These are phyloP conservation scores for Penicillium verhagenii DNA, from an alignment of 495 filamentous ascomycete species.

Conservation along the genomic window DNA sequence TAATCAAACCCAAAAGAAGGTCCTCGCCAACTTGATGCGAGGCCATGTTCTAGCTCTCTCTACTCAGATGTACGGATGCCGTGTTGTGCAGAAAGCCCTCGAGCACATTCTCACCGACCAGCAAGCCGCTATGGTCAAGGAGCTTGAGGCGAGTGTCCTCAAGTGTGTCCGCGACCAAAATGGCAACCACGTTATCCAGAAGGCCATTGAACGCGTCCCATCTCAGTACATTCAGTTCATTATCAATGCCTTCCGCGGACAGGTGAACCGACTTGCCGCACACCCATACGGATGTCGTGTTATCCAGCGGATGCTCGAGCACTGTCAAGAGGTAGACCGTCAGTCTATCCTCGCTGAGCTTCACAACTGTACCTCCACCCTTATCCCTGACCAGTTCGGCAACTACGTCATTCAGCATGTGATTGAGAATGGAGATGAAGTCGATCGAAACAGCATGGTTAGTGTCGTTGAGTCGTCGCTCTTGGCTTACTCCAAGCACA, in stretches of 20 bases:
- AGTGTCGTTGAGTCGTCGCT: slow-evolving; percentile 67
- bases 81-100: slow-evolving; percentile 96
- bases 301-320: slow-evolving; percentile 88
- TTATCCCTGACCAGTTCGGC: slow-evolving; percentile 88
- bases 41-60: slow-evolving; percentile 77
- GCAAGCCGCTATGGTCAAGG: slow-evolving; percentile 79
- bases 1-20: slow-evolving; percentile 88
- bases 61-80: slow-evolving; percentile 89
- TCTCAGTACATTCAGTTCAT: slow-evolving; percentile 83
- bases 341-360: slow-evolving; percentile 74
- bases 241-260: slow-evolving; percentile 77
- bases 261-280: slow-evolving; percentile 73
- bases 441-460: slow-evolving; percentile 74
- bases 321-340: slow-evolving; percentile 72
- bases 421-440: slow-evolving; percentile 75
- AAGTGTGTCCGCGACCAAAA: slow-evolving; percentile 86
- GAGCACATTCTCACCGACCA: slow-evolving; percentile 91
- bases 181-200: slow-evolving; percentile 96
- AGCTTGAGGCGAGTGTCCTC: slow-evolving; percentile 76
- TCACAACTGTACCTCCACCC: slow-evolving; percentile 63
- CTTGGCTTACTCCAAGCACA: slow-evolving; percentile 83
- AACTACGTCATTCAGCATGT: slow-evolving; percentile 98
- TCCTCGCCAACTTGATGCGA: slow-evolving; percentile 82
- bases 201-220: slow-evolving; percentile 85
- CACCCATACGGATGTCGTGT: slow-evolving; percentile 92